phyloP scores from a whole-genome alignment of 441 rosid species.

The Syzygium malaccense region DNA sequence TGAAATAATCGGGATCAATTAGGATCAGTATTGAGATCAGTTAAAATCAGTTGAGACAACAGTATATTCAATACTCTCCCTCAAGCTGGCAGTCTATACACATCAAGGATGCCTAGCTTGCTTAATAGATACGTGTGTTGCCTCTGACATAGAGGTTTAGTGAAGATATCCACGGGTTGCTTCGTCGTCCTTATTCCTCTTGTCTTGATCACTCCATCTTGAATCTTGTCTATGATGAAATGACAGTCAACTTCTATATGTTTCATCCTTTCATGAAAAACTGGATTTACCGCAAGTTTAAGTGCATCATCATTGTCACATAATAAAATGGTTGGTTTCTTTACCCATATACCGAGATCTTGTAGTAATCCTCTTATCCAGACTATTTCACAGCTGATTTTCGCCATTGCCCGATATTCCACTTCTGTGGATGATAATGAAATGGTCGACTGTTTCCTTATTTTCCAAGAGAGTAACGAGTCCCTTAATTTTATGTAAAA shows the following conservation, averaged over 20 bases:
- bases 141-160: not conserved
- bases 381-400: not conserved
- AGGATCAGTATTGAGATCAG: not conserved
- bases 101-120: not conserved
- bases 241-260: too few species aligned
- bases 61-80: not conserved
- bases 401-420: not conserved
- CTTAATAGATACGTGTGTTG: not conserved
- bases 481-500: not conserved
- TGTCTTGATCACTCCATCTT: not conserved
- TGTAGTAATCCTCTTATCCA: not conserved
- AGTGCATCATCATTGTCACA: accelerated
- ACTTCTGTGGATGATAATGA: not conserved
- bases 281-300: not conserved
- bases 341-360: not conserved
- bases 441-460: too few species aligned
- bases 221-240: too few species aligned
- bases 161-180: not conserved
- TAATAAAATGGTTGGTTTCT: not conserved
- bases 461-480: not conserved
- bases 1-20: not conserved
- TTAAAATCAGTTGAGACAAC: not conserved
- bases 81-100: too few species aligned
- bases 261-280: too few species aligned
- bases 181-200: not conserved